Evolutionary conservation across 371 early-diverging fungal species (phyloP), one percentile per base, ranked within the genome.

Genomic region (Dipsacomyces acuminosporus): DNA sequence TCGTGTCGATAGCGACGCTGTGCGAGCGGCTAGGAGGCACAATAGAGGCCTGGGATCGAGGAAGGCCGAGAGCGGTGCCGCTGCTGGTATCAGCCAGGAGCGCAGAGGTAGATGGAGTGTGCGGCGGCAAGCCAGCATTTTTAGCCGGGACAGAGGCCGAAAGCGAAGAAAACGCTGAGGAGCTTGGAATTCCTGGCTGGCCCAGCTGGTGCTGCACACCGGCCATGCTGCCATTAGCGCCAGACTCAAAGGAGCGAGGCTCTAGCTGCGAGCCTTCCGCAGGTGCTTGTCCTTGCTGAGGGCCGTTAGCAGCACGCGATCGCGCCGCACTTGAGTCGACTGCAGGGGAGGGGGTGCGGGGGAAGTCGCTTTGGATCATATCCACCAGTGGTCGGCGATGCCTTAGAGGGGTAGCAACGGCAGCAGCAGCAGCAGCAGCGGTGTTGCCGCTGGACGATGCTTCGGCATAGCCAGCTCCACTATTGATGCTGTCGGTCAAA

Each of bases 281-380:
- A 8, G 52, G 43, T 22, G 51, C n/a, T 9, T 35, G 36, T 9
- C 45, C 20, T 14, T 41, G 51, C 41, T 22, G n/a, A 11, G 41
- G 26, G 21, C 41, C 59, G 24, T 52, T 44, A 19, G 50, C 6
- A 5, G 36, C 25, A 17, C 67, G 57, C 9, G 33, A 43, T 1
- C 67, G 67, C 30, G 41, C 6, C 2, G 48, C 47, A 1, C 50
- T 26, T 7, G 59, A 41, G 34, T 83, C 83, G 59, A 82, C 82
- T 5, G 85, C 77, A 6, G 91, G 91, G 13, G 93, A 92, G n/a
- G 89, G 86, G 9, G 93, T 87, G 41, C 89, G 78, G 14, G 91
- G 90, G 54, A 88, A 90, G 59, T 90, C 90, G 26, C 76, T 51
- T 50, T 66, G 71, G 40, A 71, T 71, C 23, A 66, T 66, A 34